Evolutionary conservation across 225 moss, liverwort and hornwort genomes (phyloP), one percentile per base, ranked within the genome.

Genomic region (Bryum argenteum): DNA sequence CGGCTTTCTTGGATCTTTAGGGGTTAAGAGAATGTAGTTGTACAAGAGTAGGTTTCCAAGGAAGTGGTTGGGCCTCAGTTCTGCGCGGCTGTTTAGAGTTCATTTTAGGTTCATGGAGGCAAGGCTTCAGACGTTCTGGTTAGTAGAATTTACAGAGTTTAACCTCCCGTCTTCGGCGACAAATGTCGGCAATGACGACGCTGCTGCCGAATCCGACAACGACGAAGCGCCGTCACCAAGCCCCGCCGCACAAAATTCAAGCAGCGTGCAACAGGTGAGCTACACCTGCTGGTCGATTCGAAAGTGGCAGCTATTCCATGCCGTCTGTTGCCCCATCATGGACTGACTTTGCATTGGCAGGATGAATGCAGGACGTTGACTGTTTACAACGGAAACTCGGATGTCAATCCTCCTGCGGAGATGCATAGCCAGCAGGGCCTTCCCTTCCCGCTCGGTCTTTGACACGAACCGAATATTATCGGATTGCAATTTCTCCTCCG

Each of bases 401-500:
- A 48, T 33, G 33, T n/a, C 24, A 47, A 22, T 2, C 8, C 33
- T 0, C 12, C 8, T 0, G 12, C 11, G 7, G 43, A 33, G 12
- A 42, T n/a, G n/a, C n/a, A 83, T 83, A 16, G 79, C 83, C 1
- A 83, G 73, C 20, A 83, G 23, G 0, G n/a, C n/a, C n/a, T n/a
- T n/a, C n/a, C 83, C 77, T 41, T 77, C 73, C 18, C 65, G 79
- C 65, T 83, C 73, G 61, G 73, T 69, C 54, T 77, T 83, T 65
- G 80, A 83, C 50, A 83, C 83, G 40, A 83, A 79, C n/a, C 70
- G 78, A 11, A 82, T n/a, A n/a, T n/a, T n/a, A n/a, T n/a, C n/a
- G n/a, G n/a, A n/a, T n/a, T n/a, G n/a, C n/a, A n/a, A n/a, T 70
- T 14, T 57, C 17, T 52, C 69, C 11, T 69, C 45, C 19, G 9